A percentile compares a stretch with the other conserved stretches of the same genome.
These are phyloP conservation scores for Alternaria gaisen DNA, from an alignment of 2,329 filamentous ascomycete species.

Conservation along the genomic window DNA sequence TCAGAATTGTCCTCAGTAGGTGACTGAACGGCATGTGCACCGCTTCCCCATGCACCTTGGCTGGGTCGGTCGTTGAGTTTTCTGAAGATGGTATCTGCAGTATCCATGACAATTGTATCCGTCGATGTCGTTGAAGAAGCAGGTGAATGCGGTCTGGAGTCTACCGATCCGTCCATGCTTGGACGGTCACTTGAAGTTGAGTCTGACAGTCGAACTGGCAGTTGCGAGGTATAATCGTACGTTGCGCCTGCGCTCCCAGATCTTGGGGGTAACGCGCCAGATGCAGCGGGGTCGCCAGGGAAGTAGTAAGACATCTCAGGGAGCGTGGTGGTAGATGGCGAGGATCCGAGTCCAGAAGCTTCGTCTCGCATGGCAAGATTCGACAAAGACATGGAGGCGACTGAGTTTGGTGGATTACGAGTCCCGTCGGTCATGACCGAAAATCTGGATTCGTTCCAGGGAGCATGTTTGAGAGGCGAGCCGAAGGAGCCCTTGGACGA, in stretches of 20 bases:
- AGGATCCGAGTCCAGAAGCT: conserved; percentile 15
- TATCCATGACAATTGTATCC: conserved; percentile 35
- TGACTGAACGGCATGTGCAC: conserved; percentile 21
- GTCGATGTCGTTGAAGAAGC: conserved; percentile 32
- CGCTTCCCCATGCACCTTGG: conserved; percentile 26
- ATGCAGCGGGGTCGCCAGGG: conserved; percentile 31
- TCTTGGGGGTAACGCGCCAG: conserved; percentile 24
- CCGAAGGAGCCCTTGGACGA: conserved; percentile 25
- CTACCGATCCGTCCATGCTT: conserved; percentile 16
- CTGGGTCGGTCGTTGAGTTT: conserved; percentile 36
- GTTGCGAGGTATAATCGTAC: conserved; percentile 8
- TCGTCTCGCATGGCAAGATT: conserved; percentile 17
- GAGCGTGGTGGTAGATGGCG: conserved; percentile 34
- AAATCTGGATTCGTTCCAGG: conserved; percentile 29
- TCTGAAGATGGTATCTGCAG: conserved; percentile 40
- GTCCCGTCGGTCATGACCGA: conserved; percentile 37
- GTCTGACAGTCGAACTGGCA: conserved; percentile 11
- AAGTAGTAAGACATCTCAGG: conserved; percentile 42
- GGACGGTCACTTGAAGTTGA: conserved; percentile 15
- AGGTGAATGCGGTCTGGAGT: conserved; percentile 29
- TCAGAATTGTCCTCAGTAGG: conserved; percentile 17
- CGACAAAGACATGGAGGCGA: conserved; percentile 33
- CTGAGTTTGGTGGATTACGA: conserved; percentile 42
- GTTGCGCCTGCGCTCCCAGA: not conserved
- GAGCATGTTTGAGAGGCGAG: conserved; percentile 17